Percentiles rank a stretch among this genome's conserved stretches.
These are phyloP conservation scores for Fusarium subtropicale DNA, from an alignment of 2,329 filamentous ascomycete genomes.

Conservation along the genomic window DNA sequence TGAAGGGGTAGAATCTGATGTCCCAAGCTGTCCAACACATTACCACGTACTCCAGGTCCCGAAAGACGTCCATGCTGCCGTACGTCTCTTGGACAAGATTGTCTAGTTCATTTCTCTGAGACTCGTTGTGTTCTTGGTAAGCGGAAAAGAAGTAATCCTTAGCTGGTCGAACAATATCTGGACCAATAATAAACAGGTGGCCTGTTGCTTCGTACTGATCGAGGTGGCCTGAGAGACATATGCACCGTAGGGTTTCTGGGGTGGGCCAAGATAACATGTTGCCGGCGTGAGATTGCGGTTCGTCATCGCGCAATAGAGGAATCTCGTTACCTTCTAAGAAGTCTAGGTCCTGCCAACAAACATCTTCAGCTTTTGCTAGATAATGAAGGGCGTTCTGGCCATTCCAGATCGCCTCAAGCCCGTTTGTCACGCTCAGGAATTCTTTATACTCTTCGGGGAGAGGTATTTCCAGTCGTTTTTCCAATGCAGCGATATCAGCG, in stretches of 20 bases:
- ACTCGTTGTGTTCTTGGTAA: neutral
- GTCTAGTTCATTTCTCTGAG: neutral
- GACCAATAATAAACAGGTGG: neutral
- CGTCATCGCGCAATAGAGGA: neutral
- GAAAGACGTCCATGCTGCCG: neutral
- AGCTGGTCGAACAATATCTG: neutral
- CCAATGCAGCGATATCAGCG: neutral
- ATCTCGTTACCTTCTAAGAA: constrained; percentile 6
- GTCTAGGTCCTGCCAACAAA: constrained; percentile 3
- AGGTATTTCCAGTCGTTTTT: neutral
- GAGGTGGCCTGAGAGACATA: constrained; percentile 1
- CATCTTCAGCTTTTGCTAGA: neutral
- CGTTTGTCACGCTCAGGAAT: neutral
- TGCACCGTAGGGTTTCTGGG: neutral
- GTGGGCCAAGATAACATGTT: constrained; percentile 4
- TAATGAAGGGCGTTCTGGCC: constrained; percentile 10
- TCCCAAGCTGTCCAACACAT: constrained; percentile 14
- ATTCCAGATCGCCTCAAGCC: constrained; percentile 13
- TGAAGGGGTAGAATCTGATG: neutral
- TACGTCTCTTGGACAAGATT: constrained; percentile 15
- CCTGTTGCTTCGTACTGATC: neutral
- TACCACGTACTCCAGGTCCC: neutral
- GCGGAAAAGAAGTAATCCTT: constrained; percentile 15
- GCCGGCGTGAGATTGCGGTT: neutral
- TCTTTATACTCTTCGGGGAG: constrained; percentile 11